These are phyloP conservation scores for Aspergillus heteromorphus DNA, from an alignment of 495 filamentous ascomycete genomes.

Conservation along the genomic window DNA sequence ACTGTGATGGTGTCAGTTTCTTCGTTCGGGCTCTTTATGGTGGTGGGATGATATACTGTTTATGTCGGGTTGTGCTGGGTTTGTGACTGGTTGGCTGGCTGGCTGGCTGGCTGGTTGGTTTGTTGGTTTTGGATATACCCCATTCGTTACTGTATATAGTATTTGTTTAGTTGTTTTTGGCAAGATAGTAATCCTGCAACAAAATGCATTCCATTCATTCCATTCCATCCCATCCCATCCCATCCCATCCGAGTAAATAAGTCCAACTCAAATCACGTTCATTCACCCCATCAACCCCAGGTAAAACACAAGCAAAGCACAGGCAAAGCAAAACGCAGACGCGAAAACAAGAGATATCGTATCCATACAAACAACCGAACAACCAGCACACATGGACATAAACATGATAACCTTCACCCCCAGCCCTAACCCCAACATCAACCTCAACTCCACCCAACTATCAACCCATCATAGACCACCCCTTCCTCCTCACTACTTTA, in stretches of 20 bases:
- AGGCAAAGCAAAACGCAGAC: not conserved
- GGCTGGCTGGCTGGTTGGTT: too few species aligned
- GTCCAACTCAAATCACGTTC: too few species aligned
- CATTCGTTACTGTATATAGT: not conserved
- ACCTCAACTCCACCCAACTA: not conserved
- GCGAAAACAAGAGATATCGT: not conserved
- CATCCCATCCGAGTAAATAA: not conserved
- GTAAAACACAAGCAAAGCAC: too few species aligned
- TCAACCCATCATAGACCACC: not conserved
- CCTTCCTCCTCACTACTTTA: too few species aligned
- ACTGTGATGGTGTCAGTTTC: constrained; percentile 6
- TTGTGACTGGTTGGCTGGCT: not conserved
- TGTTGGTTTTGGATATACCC: constrained; percentile 1
- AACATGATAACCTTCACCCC: too few species aligned
- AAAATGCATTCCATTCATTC: not conserved
- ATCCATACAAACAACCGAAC: not conserved
- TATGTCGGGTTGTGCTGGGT: not conserved
- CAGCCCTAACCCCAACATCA: not conserved
- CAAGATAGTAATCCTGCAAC: not conserved
- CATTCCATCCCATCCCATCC: too few species aligned
- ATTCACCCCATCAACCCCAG: too few species aligned
- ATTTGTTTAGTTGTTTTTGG: not conserved
- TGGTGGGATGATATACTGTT: not conserved
- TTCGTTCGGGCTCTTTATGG: not conserved
- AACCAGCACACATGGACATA: not conserved